A percentile compares a stretch with the other conserved stretches of the same genome.
Conservation (phyloP, 2,329 filamentous ascomycete genomes). For the Penicillium glabrum region DNA sequence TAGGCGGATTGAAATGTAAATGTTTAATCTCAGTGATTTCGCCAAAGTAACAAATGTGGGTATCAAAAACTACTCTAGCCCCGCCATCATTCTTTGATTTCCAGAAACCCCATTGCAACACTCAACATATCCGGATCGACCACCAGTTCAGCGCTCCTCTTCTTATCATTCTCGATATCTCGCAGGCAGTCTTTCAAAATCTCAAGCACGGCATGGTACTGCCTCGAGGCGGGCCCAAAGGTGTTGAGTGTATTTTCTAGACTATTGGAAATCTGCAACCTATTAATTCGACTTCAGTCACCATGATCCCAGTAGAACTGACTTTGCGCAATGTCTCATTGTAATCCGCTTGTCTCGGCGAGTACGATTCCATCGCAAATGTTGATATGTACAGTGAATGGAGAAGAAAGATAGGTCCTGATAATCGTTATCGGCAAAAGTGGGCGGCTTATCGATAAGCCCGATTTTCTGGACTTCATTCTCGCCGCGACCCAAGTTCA, state of each 20-base stretch:
- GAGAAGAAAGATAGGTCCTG: background rate
- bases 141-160: constrained; percentile 1
- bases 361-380: background rate
- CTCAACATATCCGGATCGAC: constrained; percentile 33
- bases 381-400: background rate
- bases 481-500: background rate
- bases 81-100: constrained; percentile 24
- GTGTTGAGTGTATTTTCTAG: constrained; percentile 42
- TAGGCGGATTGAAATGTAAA: background rate
- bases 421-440: background rate
- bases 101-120: constrained; percentile 35
- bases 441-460: constrained; percentile 26
- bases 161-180: constrained; percentile 26
- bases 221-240: constrained; percentile 37
- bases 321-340: constrained; percentile 22
- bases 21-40: background rate
- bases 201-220: constrained; percentile 38
- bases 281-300: background rate
- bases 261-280: constrained; percentile 41
- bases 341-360: constrained; percentile 9
- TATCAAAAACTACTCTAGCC: constrained; percentile 6
- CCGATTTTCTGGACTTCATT: constrained; percentile 4
- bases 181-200: constrained; percentile 36
- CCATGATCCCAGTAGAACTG: background rate
- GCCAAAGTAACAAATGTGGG: background rate